Evolutionary conservation across 768 basidiomycete species (phyloP), one percentile per base, ranked within the genome.

Genomic region (Thelephora aurantiotincta): DNA sequence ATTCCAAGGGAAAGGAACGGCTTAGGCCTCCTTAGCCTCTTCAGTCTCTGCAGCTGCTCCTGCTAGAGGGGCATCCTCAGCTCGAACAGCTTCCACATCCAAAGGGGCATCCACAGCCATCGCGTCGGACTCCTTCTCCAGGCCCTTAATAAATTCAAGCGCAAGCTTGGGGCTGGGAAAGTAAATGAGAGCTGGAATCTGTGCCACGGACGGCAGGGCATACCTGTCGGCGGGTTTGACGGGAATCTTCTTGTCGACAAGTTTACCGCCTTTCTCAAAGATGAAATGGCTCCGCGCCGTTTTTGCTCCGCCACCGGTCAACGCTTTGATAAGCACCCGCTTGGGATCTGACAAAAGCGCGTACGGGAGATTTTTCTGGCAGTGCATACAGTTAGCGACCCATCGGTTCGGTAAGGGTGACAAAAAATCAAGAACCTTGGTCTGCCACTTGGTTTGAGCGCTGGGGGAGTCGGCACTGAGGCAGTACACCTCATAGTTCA

Each of bases 271-370:
- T 62, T 87, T 85, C 54, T 78, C 86, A 55, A 97, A 94, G 55
- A 97, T 77, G 63, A 94, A 96, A 63, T 94, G 91, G 53, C 87
- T 91, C 12, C 93, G 78, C 66, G 87, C 88, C 46, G 88, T 89
- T 68, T 78, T 86, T 33, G 81, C 85, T 7, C 80, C 80, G 33
- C 75, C 76, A 0, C 73, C 80, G 12, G 88, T 88, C 22, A 98
- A 72, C 2, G 79, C 83, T 33, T 73, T 71, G 54, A 97, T 87
- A 26, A 97, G 70, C 19, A 70, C 60, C 43, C 81, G 77, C 60
- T 90, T 78, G n/a, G 82, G 88, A 61, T 98, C 93, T 5, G 88
- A 94, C 26, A 98, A 71, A 1, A 96, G 68, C 2, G 82, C 75
- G 60, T 90, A 98, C 13, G 82, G 87, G 19, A 97, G 74, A 50